Evolutionary conservation across 2,329 filamentous ascomycete genomes (phyloP).

Genomic region (Cucurbitaria berberidis): DNA sequence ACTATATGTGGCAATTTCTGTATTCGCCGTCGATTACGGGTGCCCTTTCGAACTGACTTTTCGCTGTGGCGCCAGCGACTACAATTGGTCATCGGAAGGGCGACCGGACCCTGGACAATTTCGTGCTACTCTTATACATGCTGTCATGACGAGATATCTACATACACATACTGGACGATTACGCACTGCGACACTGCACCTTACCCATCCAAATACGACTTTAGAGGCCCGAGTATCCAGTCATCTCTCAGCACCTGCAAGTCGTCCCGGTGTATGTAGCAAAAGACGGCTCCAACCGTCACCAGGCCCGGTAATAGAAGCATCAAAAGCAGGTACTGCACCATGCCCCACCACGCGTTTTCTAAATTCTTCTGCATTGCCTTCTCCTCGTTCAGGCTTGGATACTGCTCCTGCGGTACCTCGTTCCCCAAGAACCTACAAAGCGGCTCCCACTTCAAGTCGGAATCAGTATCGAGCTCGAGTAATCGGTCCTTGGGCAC

Average conservation of each 20-base stretch:
- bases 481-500: slow-evolving; percentile 32
- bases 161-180: background rate
- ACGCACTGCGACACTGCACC: too few species aligned
- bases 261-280: slow-evolving; percentile 17
- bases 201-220: slow-evolving; percentile 16
- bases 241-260: slow-evolving; percentile 17
- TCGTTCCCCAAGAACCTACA: slow-evolving; percentile 35
- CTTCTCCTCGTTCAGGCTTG: slow-evolving; percentile 27
- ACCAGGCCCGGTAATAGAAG: slow-evolving; percentile 20
- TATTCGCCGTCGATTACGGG: background rate
- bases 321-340: slow-evolving; percentile 27
- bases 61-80: background rate
- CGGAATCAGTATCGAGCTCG: slow-evolving; percentile 31
- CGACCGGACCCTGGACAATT: background rate
- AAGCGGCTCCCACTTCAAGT: slow-evolving; percentile 32
- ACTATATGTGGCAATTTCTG: background rate
- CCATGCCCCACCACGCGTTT: slow-evolving; percentile 29
- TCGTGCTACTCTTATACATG: too few species aligned
- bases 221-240: slow-evolving; percentile 12
- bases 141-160: background rate
- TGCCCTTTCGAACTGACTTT: background rate
- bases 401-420: slow-evolving; percentile 28
- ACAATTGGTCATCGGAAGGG: background rate
- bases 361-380: slow-evolving; percentile 25
- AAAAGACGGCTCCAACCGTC: background rate